Base-by-base conservation (phyloP, 1,139 yeast species). In the Hemisphaericaspora xylofermentans region DNA sequence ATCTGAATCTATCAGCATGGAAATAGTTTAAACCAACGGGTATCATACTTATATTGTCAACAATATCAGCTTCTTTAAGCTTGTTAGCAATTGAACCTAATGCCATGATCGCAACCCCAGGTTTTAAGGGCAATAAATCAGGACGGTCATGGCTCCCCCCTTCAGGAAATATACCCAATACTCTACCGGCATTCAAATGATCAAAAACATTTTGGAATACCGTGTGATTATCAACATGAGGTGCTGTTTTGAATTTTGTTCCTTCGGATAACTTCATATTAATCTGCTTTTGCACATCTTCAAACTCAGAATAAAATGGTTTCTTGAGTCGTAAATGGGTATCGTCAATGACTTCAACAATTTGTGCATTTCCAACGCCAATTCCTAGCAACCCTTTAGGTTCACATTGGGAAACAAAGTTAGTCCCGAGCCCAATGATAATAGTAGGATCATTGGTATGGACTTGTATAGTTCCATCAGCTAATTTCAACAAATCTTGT, bases 121-220 rank as follows among this genome's bases (percentile, higher is more conserved):
- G 76, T 47, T 65, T 75, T 51, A 64, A 62, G 28, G 76, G 76
- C 21, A 72, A 58, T 48, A 64, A 49, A 52, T 66, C 56, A 42
- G 74, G 54, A 42, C 74, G 64, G 58, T 58, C 67, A 63, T 71
- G 68, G 43, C 72, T 63, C 6, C 75, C 71, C 34, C 78, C 68
- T 64, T 74, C 93, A 1, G 91, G 89, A 51, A 84, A 84, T 37
- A 84, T 82, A 1, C 87, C 88, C 41, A 84, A 69, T 14, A 80
- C 73, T 24, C 79, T 78, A 8, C 80, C 78, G 1, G 61, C 56
- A 43, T 80, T 77, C 49, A 84, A 66, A 50, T 80, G 83, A 41
- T 74, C 71, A 53, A 82, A 84, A 5, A 84, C 91, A 47, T 73
- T 69, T 43, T 79, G 76, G 60, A 83, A 84, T 7, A 82, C 77